Conservation (phyloP, 2,329 filamentous ascomycete species). For the Thielaviopsis musarum region DNA sequence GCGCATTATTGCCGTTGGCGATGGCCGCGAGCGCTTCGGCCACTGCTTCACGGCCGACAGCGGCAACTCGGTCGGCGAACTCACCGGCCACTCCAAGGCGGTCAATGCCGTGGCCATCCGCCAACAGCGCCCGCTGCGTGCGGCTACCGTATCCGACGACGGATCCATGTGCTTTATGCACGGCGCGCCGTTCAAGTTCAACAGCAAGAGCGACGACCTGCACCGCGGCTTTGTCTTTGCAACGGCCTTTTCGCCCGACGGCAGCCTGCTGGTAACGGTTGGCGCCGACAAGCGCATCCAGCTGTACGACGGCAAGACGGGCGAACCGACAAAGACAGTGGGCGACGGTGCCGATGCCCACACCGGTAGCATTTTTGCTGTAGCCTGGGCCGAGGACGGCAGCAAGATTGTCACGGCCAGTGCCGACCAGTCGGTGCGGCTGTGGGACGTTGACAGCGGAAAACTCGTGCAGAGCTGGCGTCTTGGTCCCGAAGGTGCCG, state of each 20-base stretch:
- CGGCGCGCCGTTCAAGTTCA: conserved; percentile 91
- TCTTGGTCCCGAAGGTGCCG: conserved; percentile 55
- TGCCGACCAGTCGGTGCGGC: conserved; percentile 83
- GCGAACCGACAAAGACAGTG: conserved; percentile 61
- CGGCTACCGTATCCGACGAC: conserved; percentile 83
- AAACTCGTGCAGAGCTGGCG: conserved; percentile 69
- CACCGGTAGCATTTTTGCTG: conserved; percentile 79
- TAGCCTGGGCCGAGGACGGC: conserved; percentile 80
- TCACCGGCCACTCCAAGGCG: conserved; percentile 75
- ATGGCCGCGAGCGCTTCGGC: conserved; percentile 84
- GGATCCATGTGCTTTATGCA: conserved; percentile 82
- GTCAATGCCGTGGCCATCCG: conserved; percentile 86
- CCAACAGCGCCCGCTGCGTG: conserved; percentile 76
- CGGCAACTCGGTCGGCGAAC: conserved; percentile 89
- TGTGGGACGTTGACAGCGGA: conserved; percentile 78
- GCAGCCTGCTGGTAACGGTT: conserved; percentile 64
- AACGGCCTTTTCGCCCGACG: conserved; percentile 79
- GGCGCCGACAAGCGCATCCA: conserved; percentile 88
- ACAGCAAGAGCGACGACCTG: conserved; percentile 57
- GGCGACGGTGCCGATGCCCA: conserved; percentile 55
- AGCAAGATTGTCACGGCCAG: conserved; percentile 79
- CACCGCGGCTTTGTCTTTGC: conserved; percentile 85
- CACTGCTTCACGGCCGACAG: conserved; percentile 91
- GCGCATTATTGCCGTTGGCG: conserved; percentile 87
- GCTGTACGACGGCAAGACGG: conserved; percentile 91